Conservation (phyloP, 441 rosid species). For the Rhodomyrtus psidioides region DNA sequence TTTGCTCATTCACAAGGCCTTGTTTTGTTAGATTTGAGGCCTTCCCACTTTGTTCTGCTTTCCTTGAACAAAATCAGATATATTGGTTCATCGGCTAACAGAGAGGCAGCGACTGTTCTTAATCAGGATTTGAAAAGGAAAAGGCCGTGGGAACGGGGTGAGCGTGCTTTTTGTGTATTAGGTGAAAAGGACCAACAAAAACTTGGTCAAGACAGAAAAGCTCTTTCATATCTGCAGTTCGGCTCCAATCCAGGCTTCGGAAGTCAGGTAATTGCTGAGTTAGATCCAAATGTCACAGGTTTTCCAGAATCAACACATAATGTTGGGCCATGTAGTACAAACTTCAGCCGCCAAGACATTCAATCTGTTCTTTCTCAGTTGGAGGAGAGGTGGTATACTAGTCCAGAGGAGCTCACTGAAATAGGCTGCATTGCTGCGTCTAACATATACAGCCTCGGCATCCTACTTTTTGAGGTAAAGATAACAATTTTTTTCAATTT, state of each 20-base stretch:
- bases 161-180: slow-evolving; percentile 1
- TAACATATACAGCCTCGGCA: background rate
- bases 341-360: background rate
- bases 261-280: slow-evolving; percentile 11
- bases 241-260: slow-evolving; percentile 19
- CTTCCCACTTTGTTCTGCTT: slow-evolving; percentile 41
- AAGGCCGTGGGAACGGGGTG: slow-evolving; percentile 28
- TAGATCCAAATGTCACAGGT: background rate
- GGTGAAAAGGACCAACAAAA: slow-evolving; percentile 40
- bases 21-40: slow-evolving; percentile 48
- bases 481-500: background rate
- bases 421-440: background rate
- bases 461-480: background rate
- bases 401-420: background rate
- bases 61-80: slow-evolving; percentile 44
- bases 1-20: slow-evolving; percentile 56
- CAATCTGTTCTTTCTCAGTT: background rate
- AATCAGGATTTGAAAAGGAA: slow-evolving; percentile 30
- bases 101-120: slow-evolving; percentile 13
- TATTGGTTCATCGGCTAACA: slow-evolving; percentile 39
- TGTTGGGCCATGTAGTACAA: background rate
- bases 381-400: background rate
- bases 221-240: slow-evolving; percentile 19
- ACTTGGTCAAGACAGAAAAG: slow-evolving; percentile 15
- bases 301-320: background rate